Evolutionary conservation across 345 rosid genomes (phyloP), one percentile per base, ranked within the genome.

Genomic region (Streptanthus diversifolius): DNA sequence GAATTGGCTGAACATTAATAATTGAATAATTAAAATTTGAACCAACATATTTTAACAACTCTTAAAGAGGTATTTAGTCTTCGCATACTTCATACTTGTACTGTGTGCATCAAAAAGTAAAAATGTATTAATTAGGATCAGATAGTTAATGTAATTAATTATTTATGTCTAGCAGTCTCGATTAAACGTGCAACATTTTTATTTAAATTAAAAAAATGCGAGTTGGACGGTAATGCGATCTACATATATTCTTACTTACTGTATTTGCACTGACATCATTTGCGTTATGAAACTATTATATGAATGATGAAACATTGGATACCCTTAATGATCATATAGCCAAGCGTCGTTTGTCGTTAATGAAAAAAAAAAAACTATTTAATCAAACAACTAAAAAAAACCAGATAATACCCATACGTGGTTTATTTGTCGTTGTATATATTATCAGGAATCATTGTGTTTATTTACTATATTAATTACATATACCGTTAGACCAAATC

Each of bases 181-280:
- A 35, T 53, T 53, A 68, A 69, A 69, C 79, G 79, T 76, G 79
- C 75, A 76, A 62, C 64, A 30, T 39, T 41, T 32, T 32, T 3
- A 22, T 75, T 33, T 32, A n/a, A 67, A 59, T 40, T n/a, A n/a
- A 39, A 33, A 11, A 75, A 70, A 43, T 70, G 47, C 55, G 71
- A 63, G 72, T 76, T 63, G 71, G 67, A 56, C 9, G 55, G 24
- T 76, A 76, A 76, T 76, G 80, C 80, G 80, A 70, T 76, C 80
- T 70, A 70, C 75, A 76, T 55, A 70, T 76, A 76, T 76, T 70
- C 71, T 76, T 56, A 48, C 53, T 47, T 44, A 54, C 36, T 63
- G 75, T 54, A 62, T 61, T 52, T 43, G 51, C 79, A 41, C 70
- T 75, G 70, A 75, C 70, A 75, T 43, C 43, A 62, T 69, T 76